Base-by-base conservation (phyloP, 1,284 basidiomycete species). In the Cutaneotrichosporon sp. region DNA sequence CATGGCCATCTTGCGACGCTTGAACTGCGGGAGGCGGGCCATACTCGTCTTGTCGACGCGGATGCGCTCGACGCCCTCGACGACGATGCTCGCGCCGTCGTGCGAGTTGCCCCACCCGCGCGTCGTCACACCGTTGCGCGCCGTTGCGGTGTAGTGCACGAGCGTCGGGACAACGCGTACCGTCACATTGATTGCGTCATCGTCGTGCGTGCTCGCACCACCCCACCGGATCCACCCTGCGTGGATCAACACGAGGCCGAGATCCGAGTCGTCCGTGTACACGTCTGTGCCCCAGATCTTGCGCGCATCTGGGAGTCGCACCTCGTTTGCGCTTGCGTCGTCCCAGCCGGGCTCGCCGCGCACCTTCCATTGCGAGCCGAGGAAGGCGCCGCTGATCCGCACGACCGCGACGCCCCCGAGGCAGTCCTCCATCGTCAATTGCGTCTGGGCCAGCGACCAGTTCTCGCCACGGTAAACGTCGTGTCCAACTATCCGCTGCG, bases 261-360 rank as follows among this genome's bases (percentile, higher is more conserved):
- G 74, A 67, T 84, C 83, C 27, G 83, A 84, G 69, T 85, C 84
- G 70, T 85, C 84, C n/a, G 84, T 85, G 68, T 84, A 85, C 42
- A 85, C 82, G 58, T 85, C 84, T 4, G 83, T 84, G 7, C 84
- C 84, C 84, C 84, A 85, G 33, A 84, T 70, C 45, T 79, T 74
- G 36, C 82, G 72, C 29, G 75, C 60, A 11, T 65, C 69, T 14
- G 69, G 66, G 4, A 69, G 67, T 11, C 66, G 62, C 2, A 53
- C 58, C 7, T 57, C 49, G 22, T 46, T 59, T 13, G 45, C 22
- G 29, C 47, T 54, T 14, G 73, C 68, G 20, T 75, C 72, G 31
- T 75, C 74, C 76, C 77, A 80, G 1, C 72, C 78, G 4, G 67
- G 58, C 58, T 79, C 79, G 16, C 77, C 75, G 45, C 75, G 62